Conservation (phyloP, 495 filamentous ascomycete species). For the Aspergillus ostianus region DNA sequence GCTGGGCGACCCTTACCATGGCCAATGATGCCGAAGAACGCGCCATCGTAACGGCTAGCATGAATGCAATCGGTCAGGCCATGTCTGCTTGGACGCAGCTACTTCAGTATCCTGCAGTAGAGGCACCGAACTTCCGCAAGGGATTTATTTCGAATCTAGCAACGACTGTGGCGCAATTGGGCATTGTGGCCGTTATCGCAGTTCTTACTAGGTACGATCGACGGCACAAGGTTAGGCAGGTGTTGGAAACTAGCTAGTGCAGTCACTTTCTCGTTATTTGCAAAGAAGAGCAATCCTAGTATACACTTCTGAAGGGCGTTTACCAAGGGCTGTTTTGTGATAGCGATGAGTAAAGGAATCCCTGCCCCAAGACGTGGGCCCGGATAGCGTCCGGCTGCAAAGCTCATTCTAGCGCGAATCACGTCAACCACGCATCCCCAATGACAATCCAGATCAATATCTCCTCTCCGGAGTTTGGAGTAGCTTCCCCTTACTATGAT, state of each 20-base stretch:
- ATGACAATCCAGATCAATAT: background rate
- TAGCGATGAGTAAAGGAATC: too few relatives aligned
- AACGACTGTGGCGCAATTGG: background rate
- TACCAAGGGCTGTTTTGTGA: too few relatives aligned
- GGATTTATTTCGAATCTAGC: constrained; percentile 24
- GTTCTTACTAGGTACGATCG: background rate
- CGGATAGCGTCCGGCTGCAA: background rate
- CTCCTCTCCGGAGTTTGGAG: background rate
- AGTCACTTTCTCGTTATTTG: too few relatives aligned
- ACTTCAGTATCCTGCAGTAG: constrained; percentile 29
- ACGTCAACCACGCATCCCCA: constrained; percentile 1
- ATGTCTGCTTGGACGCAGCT: constrained; percentile 33
- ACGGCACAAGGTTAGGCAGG: background rate
- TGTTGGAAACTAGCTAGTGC: background rate
- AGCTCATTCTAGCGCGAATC: constrained; percentile 9
- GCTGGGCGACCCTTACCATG: constrained; percentile 34
- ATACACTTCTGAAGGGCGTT: too few relatives aligned
- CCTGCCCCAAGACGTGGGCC: background rate
- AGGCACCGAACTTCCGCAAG: constrained; percentile 25
- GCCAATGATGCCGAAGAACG: constrained; percentile 35
- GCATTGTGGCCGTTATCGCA: background rate
- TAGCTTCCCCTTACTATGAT: background rate
- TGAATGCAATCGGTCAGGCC: constrained; percentile 40
- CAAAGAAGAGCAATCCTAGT: too few relatives aligned
- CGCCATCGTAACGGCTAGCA: constrained; percentile 34